Evolutionary conservation across 495 filamentous ascomycete genomes (phyloP).

Genomic region (Neurospora tetrasperma): DNA sequence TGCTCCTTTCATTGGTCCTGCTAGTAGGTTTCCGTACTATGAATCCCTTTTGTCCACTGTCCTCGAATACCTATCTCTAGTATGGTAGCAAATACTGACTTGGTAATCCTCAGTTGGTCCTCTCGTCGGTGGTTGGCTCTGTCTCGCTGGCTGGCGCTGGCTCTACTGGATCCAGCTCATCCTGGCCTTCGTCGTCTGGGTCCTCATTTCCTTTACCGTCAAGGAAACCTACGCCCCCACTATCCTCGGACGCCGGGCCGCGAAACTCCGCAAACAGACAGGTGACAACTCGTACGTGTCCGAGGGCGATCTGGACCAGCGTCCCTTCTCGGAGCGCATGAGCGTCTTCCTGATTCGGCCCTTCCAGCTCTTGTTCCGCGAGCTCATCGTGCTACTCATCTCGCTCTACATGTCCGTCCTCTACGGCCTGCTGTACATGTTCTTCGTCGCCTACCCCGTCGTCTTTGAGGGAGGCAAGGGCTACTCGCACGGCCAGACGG

Average conservation of each 20-base stretch:
- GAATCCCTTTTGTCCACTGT: too few relatives aligned
- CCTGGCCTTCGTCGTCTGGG: conserved; percentile 51
- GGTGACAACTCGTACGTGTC: conserved; percentile 56
- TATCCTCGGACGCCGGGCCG: conserved; percentile 53
- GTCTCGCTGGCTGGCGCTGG: conserved; percentile 66
- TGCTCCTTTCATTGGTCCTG: conserved; percentile 69
- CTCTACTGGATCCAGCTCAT: conserved; percentile 80
- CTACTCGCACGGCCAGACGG: conserved; percentile 59
- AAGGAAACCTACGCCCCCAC: conserved; percentile 73
- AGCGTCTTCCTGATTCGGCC: conserved; percentile 61
- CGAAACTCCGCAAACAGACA: conserved; percentile 57
- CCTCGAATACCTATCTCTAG: too few relatives aligned
- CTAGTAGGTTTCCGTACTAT: conserved; percentile 30
- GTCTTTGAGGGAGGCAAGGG: conserved; percentile 68
- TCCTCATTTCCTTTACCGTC: conserved; percentile 67
- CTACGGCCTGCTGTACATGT: conserved; percentile 74
- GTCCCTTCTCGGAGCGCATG: conserved; percentile 52
- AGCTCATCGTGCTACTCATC: conserved; percentile 71
- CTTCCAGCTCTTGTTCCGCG: conserved; percentile 68
- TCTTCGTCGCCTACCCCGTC: conserved; percentile 72
- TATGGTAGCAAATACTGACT: conserved; percentile 12
- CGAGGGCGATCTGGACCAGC: conserved; percentile 60
- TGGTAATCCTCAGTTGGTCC: conserved; percentile 39
- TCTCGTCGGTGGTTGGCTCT: conserved; percentile 64
- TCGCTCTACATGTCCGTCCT: conserved; percentile 69